Conservation (phyloP, 2,329 filamentous ascomycete genomes). For the Exophiala sp. region DNA sequence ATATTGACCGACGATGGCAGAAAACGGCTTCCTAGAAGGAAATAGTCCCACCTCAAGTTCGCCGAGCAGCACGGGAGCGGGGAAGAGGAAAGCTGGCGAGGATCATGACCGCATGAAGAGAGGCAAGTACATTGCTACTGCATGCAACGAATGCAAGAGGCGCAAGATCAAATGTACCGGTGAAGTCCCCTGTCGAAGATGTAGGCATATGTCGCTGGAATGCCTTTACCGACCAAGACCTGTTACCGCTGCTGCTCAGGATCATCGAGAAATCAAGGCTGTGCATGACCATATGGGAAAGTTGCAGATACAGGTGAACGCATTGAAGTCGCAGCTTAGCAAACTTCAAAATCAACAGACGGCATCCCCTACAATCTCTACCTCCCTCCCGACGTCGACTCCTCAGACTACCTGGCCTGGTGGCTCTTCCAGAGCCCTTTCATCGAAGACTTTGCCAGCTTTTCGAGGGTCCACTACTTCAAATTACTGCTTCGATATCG, state of each 20-base stretch:
- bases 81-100: too few species aligned
- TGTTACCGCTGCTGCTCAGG: conserved; percentile 65
- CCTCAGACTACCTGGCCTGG: background rate
- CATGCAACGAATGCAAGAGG: conserved; percentile 60
- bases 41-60: too few species aligned
- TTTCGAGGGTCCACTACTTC: background rate
- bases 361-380: too few species aligned
- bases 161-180: conserved; percentile 67
- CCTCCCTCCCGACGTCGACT: background rate
- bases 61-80: too few species aligned
- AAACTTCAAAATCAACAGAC: too few species aligned
- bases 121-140: too few species aligned
- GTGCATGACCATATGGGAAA: conserved; percentile 6
- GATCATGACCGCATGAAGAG: too few species aligned
- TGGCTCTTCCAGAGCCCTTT: background rate
- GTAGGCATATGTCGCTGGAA: conserved; percentile 61
- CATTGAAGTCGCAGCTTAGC: too few species aligned
- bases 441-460: background rate
- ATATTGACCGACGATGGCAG: too few species aligned
- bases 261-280: conserved; percentile 79
- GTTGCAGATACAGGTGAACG: too few species aligned
- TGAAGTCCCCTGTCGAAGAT: conserved; percentile 61
- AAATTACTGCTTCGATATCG: background rate
- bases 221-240: conserved; percentile 48
- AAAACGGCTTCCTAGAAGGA: too few species aligned